phyloP scores from a whole-genome alignment of 768 basidiomycete genomes.

The Pulveroboletus sp. region DNA sequence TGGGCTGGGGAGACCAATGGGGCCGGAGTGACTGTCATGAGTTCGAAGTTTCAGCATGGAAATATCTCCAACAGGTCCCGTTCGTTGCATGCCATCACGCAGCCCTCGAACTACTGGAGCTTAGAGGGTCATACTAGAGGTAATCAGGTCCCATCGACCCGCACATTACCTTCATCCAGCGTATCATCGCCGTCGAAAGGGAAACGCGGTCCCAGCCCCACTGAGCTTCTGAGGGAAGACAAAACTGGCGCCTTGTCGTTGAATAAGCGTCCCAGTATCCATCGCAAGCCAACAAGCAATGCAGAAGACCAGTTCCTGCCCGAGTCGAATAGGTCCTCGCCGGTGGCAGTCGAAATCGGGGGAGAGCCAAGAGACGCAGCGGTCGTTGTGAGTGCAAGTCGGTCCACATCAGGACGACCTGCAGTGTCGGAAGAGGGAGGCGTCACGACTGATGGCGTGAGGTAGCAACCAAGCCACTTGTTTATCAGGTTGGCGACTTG shows the following conservation, averaged over 20 bases:
- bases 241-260: slow-evolving; percentile 50
- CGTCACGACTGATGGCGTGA: slow-evolving; percentile 5
- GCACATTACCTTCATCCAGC: slow-evolving; percentile 14
- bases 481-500: background rate
- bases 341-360: slow-evolving; percentile 6
- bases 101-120: slow-evolving; percentile 1
- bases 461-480: slow-evolving; percentile 8
- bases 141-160: slow-evolving; percentile 1
- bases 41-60: background rate
- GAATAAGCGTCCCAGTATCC: slow-evolving; percentile 65
- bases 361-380: slow-evolving; percentile 2
- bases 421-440: slow-evolving; percentile 8
- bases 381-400: slow-evolving; percentile 1
- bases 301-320: slow-evolving; percentile 12
- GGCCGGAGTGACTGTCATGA: background rate
- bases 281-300: slow-evolving; percentile 34
- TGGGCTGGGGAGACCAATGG: slow-evolving; percentile 2
- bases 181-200: slow-evolving; percentile 38
- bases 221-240: slow-evolving; percentile 61
- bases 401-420: slow-evolving; percentile 2
- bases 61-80: slow-evolving; percentile 1
- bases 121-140: slow-evolving; percentile 4
- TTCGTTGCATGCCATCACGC: slow-evolving; percentile 6
- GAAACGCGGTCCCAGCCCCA: slow-evolving; percentile 69
- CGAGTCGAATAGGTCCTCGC: slow-evolving; percentile 7